Conservation (phyloP, 2,329 filamentous ascomycete species). For the Claviceps arundinis region DNA sequence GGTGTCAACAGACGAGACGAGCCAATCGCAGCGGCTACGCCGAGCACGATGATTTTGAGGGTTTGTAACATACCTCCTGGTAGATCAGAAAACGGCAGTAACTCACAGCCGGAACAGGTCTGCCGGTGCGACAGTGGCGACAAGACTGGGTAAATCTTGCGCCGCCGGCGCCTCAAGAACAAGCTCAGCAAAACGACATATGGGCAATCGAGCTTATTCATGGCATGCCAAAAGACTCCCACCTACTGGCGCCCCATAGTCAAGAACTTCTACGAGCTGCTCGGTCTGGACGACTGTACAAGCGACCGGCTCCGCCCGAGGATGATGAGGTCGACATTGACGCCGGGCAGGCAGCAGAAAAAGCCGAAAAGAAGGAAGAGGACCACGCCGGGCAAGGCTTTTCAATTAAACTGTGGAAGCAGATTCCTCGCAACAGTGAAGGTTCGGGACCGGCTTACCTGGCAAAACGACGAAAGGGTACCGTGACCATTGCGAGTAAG, state of each 20-base stretch:
- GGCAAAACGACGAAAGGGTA: constrained; percentile 48
- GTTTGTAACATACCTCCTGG: constrained; percentile 14
- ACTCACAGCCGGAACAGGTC: constrained; percentile 37
- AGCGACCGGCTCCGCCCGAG: constrained; percentile 50
- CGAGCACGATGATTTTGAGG: constrained; percentile 51
- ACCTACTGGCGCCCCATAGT: constrained; percentile 63
- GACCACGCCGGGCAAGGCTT: constrained; percentile 41
- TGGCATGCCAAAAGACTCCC: constrained; percentile 75
- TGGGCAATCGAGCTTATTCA: constrained; percentile 65
- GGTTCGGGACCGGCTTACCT: constrained; percentile 38
- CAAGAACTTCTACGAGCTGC: constrained; percentile 74
- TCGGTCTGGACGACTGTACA: constrained; percentile 62
- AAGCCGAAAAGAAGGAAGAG: constrained; percentile 50
- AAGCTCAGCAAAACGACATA: constrained; percentile 46
- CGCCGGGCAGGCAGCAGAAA: constrained; percentile 27
- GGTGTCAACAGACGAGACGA: constrained; percentile 35
- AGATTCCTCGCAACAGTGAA: constrained; percentile 45
- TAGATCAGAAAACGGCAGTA: neutral
- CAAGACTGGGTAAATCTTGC: constrained; percentile 56
- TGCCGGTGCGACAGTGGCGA: constrained; percentile 86
- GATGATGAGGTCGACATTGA: constrained; percentile 45
- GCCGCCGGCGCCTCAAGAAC: constrained; percentile 52
- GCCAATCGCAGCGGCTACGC: constrained; percentile 42
- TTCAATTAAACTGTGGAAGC: constrained; percentile 47
- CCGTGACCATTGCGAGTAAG: constrained; percentile 42